A percentile compares a stretch with the other conserved stretches of the same genome.
Conservation (phyloP, 2,329 filamentous ascomycete species). For the Fusarium chaquense region DNA sequence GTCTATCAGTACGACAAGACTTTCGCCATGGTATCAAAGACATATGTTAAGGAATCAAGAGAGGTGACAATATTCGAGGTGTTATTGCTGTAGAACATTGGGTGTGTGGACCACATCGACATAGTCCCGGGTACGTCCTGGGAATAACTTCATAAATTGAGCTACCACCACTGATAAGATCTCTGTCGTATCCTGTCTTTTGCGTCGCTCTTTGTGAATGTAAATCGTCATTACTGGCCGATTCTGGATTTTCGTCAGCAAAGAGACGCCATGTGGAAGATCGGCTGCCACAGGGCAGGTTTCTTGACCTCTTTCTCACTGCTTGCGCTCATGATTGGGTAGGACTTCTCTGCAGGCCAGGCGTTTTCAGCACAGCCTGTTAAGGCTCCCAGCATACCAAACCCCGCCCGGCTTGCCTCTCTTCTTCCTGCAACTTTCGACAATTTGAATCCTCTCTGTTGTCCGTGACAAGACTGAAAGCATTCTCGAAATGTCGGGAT, state of each 20-base stretch:
- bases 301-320: not conserved
- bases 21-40: not conserved
- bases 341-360: not conserved
- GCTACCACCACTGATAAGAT: too few species aligned
- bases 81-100: not conserved
- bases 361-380: constrained; percentile 10
- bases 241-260: not conserved
- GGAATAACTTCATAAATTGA: not conserved
- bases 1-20: not conserved
- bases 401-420: not conserved
- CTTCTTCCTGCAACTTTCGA: rapidly evolving
- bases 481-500: constrained; percentile 4
- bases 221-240: not conserved
- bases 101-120: not conserved
- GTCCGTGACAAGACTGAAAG: not conserved
- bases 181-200: not conserved
- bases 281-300: not conserved
- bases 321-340: not conserved
- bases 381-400: not conserved
- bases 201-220: not conserved
- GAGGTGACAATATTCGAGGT: not conserved
- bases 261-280: not conserved
- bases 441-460: not conserved
- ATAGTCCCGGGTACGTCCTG: not conserved
- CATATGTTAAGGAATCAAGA: not conserved